These are phyloP conservation scores for Elaphomyces granulatus DNA, from an alignment of 495 filamentous ascomycete species.

Conservation along the genomic window DNA sequence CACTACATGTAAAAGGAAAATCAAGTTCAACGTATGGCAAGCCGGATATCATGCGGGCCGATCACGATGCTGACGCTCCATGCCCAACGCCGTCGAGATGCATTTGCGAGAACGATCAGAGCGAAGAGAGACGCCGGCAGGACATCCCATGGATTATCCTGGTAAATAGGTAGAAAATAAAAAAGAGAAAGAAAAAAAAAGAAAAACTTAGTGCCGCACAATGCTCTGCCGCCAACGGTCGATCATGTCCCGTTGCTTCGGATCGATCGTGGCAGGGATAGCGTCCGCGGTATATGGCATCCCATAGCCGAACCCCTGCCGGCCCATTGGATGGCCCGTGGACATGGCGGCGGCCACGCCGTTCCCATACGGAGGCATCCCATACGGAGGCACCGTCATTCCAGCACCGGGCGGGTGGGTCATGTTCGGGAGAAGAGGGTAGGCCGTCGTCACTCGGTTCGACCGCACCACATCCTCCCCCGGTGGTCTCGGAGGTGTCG, in stretches of 20 bases:
- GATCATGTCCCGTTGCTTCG: constrained; percentile 61
- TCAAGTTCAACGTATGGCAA: too few relatives aligned
- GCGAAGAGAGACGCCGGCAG: too few relatives aligned
- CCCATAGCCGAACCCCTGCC: constrained; percentile 23
- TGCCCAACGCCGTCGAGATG: too few relatives aligned
- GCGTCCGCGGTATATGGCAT: constrained; percentile 16
- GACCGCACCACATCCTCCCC: not conserved
- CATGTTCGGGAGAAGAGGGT: constrained; percentile 3
- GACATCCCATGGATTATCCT: too few relatives aligned
- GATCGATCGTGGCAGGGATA: constrained; percentile 26
- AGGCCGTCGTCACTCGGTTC: constrained; percentile 3
- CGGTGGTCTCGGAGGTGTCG: not conserved
- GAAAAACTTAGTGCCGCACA: not conserved
- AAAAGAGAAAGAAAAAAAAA: constrained; percentile 1
- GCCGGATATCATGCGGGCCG: too few relatives aligned
- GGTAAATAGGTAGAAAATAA: too few relatives aligned
- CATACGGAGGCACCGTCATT: not conserved
- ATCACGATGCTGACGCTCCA: too few relatives aligned
- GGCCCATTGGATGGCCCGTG: constrained; percentile 14
- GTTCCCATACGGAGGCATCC: constrained; percentile 6
- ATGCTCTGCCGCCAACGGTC: constrained; percentile 86
- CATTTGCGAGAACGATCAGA: too few relatives aligned
- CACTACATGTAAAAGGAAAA: too few relatives aligned
- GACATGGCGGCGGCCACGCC: not conserved
- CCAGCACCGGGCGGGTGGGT: constrained; percentile 1